These are phyloP conservation scores for Discostella stelligera DNA, from an alignment of 352 stramenopile genomes.

Conservation along the genomic window DNA sequence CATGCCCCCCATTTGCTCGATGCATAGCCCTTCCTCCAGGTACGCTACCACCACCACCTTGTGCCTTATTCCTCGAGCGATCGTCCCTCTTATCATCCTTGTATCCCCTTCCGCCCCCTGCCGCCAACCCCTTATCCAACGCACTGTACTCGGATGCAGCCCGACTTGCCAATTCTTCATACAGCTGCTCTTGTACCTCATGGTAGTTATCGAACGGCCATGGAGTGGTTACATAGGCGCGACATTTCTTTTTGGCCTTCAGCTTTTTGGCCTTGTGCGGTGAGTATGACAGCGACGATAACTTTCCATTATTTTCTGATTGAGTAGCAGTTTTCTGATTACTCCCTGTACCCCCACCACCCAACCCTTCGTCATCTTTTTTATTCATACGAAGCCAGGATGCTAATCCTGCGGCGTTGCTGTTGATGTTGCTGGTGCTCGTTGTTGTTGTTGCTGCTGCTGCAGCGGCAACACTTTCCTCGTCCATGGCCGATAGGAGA, in stretches of 20 bases:
- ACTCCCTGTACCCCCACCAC: neutral
- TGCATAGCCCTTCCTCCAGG: neutral
- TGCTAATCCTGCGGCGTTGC: constrained; percentile 39
- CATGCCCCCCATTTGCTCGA: constrained; percentile 7
- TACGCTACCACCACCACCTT: constrained; percentile 5
- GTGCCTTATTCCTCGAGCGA: neutral
- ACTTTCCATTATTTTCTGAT: neutral
- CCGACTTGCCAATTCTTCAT: constrained; percentile 58
- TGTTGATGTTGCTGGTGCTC: neutral
- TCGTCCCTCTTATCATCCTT: constrained; percentile 35
- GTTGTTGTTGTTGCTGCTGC: neutral
- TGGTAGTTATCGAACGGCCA: constrained; percentile 83
- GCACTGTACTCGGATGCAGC: constrained; percentile 20
- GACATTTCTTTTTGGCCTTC: constrained; percentile 35
- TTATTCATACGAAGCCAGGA: constrained; percentile 42
- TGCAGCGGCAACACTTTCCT: constrained; percentile 9
- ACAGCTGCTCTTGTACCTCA: constrained; percentile 69
- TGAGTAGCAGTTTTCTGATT: neutral
- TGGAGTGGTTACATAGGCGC: constrained; percentile 32
- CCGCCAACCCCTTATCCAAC: neutral
- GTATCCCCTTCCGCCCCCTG: neutral
- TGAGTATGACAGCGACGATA: neutral
- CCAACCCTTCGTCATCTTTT: constrained; percentile 31
- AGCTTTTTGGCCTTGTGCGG: constrained; percentile 16
- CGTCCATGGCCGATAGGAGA: constrained; percentile 24